Percentiles rank a stretch among this genome's conserved stretches.
These are phyloP conservation scores for Penicillium lividum DNA, from an alignment of 495 filamentous ascomycete genomes.

Conservation along the genomic window DNA sequence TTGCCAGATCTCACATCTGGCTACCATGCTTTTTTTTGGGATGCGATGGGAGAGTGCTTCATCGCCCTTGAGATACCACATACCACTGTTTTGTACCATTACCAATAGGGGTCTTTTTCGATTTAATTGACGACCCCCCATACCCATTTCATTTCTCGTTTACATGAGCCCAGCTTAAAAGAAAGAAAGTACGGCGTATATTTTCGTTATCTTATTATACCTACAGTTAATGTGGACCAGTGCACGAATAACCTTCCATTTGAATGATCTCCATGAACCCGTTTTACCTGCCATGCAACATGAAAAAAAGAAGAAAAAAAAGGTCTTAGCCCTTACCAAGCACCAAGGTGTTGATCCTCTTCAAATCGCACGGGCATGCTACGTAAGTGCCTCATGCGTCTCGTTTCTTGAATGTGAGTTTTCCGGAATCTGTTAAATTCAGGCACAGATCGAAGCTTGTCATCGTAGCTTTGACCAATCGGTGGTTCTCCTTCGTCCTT, in stretches of 20 bases:
- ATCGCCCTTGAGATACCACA: constrained; percentile 34
- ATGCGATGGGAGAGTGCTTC: constrained; percentile 25
- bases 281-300: background rate
- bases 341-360: constrained; percentile 12
- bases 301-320: background rate
- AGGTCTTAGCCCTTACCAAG: constrained; percentile 15
- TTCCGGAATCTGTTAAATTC: constrained; percentile 35
- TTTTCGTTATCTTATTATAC: constrained; percentile 11
- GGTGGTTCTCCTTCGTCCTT: constrained; percentile 66
- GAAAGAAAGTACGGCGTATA: constrained; percentile 4
- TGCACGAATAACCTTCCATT: background rate
- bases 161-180: background rate
- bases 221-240: background rate
- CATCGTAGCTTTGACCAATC: constrained; percentile 62
- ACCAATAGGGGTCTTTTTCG: constrained; percentile 25
- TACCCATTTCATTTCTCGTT: constrained; percentile 1
- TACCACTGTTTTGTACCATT: constrained; percentile 29
- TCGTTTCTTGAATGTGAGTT: background rate
- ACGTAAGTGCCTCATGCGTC: constrained; percentile 17
- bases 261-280: background rate
- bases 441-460: constrained; percentile 38
- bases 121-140: constrained; percentile 25
- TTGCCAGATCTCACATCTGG: constrained; percentile 8
- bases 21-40: constrained; percentile 22
- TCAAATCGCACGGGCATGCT: constrained; percentile 25